A percentile compares a stretch with the other conserved stretches of the same genome.
These are phyloP conservation scores for Zhuliangozyma parablackwelliae DNA, from an alignment of 1,139 yeast species.

Conservation along the genomic window DNA sequence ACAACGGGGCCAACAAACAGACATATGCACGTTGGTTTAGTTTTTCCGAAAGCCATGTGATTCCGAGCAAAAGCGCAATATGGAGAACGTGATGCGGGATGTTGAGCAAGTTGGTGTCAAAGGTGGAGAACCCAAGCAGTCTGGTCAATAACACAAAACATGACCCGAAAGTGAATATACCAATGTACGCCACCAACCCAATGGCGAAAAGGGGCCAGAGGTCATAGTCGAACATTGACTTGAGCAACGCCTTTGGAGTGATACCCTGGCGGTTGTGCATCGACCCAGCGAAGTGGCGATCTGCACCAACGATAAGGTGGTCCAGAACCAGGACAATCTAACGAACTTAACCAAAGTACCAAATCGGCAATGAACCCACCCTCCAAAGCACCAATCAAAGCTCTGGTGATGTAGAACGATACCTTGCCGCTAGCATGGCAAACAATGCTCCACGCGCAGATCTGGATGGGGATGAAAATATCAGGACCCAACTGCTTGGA, in stretches of 20 bases:
- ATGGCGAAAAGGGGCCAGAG: slow-evolving; percentile 56
- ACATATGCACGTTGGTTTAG: slow-evolving; percentile 31
- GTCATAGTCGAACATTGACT: slow-evolving; percentile 49
- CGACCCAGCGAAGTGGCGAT: slow-evolving; percentile 44
- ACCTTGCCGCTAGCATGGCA: slow-evolving; percentile 21
- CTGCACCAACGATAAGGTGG: slow-evolving; percentile 16
- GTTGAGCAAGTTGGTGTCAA: slow-evolving; percentile 50
- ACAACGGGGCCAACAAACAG: slow-evolving; percentile 32
- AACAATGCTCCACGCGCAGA: slow-evolving; percentile 28
- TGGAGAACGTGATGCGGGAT: slow-evolving; percentile 32
- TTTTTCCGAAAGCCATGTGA: slow-evolving; percentile 40
- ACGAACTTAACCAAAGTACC: slow-evolving; percentile 23
- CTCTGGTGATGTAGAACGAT: slow-evolving; percentile 24
- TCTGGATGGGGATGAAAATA: slow-evolving; percentile 29
- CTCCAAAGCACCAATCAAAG: slow-evolving; percentile 24
- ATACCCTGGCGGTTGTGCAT: slow-evolving; percentile 63
- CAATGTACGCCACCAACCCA: slow-evolving; percentile 47
- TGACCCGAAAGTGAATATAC: slow-evolving; percentile 26
- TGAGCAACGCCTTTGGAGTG: slow-evolving; percentile 31
- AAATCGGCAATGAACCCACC: slow-evolving; percentile 32
- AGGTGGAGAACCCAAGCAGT: slow-evolving; percentile 52
- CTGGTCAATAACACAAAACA: slow-evolving; percentile 33
- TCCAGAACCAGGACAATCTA: slow-evolving; percentile 19
- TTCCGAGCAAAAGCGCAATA: slow-evolving; percentile 26
- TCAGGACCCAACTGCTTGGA: slow-evolving; percentile 32